These are phyloP conservation scores for Apiospora saccharicola DNA, from an alignment of 2,329 filamentous ascomycete species.

Conservation along the genomic window DNA sequence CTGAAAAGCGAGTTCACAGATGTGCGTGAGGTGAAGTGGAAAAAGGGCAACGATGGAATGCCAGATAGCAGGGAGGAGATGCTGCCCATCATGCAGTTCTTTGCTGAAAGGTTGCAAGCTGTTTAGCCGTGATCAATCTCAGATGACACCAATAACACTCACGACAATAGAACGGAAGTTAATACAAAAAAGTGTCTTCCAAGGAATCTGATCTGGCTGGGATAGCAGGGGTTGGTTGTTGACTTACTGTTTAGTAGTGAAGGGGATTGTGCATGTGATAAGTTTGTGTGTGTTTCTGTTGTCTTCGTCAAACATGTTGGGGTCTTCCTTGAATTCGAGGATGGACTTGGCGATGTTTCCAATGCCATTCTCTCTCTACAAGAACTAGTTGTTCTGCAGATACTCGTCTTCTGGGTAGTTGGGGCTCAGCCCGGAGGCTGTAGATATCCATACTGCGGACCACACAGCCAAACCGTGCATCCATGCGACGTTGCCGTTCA, in stretches of 20 bases:
- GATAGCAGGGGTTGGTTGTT: background rate
- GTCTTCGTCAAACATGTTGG: conserved; percentile 57
- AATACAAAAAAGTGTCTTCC: background rate
- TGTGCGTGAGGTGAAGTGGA: conserved; percentile 74
- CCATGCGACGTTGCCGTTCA: too few species aligned
- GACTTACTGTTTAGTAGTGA: background rate
- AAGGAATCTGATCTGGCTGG: conserved; percentile 9
- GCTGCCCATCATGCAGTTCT: conserved; percentile 86
- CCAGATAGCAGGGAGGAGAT: conserved; percentile 85
- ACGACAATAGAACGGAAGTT: background rate
- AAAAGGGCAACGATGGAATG: conserved; percentile 78
- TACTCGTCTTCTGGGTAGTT: conserved; percentile 66
- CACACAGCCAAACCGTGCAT: background rate
- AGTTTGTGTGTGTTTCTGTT: conserved; percentile 37
- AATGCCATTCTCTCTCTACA: conserved; percentile 78
- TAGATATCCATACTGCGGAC: too few species aligned
- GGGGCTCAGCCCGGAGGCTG: conserved; percentile 59
- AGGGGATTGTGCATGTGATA: too few species aligned
- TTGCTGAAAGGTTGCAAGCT: conserved; percentile 66
- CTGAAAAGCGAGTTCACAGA: conserved; percentile 72
- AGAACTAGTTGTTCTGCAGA: conserved; percentile 74
- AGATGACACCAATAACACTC: background rate
- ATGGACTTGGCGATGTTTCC: conserved; percentile 75
- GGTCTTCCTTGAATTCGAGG: conserved; percentile 54
- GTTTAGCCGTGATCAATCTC: background rate